Evolutionary conservation across 2,329 filamentous ascomycete species (phyloP).

Genomic region (Sclerotinia trifoliorum): DNA sequence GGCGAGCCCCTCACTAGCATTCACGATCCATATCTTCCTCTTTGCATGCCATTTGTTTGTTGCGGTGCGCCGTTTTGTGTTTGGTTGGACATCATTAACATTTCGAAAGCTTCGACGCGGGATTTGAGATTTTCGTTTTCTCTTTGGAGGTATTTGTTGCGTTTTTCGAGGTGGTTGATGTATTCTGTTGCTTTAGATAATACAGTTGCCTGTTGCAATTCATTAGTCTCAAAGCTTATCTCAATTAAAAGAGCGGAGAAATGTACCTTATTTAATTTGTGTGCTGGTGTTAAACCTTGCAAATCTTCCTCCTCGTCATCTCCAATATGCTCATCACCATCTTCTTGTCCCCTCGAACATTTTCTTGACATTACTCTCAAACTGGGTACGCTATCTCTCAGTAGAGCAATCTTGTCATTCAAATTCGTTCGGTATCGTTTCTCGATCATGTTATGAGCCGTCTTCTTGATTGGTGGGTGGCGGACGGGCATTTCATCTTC

Average conservation of each 20-base stretch:
- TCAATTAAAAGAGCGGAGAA: not conserved
- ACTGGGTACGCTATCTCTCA: conserved; percentile 71
- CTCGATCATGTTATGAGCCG: conserved; percentile 82
- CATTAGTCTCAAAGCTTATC: conserved; percentile 6
- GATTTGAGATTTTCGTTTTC: conserved; percentile 78
- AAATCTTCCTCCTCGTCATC: conserved; percentile 47
- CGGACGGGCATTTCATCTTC: conserved; percentile 53
- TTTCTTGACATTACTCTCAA: conserved; percentile 53
- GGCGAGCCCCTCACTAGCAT: not conserved
- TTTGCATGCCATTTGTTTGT: conserved; percentile 15
- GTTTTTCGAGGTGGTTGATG: conserved; percentile 87
- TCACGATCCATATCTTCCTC: conserved; percentile 12
- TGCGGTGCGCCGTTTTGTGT: not conserved
- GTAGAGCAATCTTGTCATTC: conserved; percentile 77
- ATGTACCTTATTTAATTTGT: conserved; percentile 65
- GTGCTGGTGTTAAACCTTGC: conserved; percentile 60
- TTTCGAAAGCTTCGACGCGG: conserved; percentile 73
- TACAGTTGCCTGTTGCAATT: conserved; percentile 46
- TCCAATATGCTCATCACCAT: conserved; percentile 41
- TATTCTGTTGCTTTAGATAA: conserved; percentile 95
- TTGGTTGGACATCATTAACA: conserved; percentile 67
- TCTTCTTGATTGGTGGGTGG: conserved; percentile 63
- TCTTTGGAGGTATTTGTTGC: conserved; percentile 76
- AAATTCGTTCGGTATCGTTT: conserved; percentile 81
- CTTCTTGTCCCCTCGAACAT: conserved; percentile 54